Percentiles rank a stretch among this genome's conserved stretches.
Evolutionary conservation across 2,329 filamentous ascomycete genomes (phyloP).

Genomic region (Lachnum nothofagi): DNA sequence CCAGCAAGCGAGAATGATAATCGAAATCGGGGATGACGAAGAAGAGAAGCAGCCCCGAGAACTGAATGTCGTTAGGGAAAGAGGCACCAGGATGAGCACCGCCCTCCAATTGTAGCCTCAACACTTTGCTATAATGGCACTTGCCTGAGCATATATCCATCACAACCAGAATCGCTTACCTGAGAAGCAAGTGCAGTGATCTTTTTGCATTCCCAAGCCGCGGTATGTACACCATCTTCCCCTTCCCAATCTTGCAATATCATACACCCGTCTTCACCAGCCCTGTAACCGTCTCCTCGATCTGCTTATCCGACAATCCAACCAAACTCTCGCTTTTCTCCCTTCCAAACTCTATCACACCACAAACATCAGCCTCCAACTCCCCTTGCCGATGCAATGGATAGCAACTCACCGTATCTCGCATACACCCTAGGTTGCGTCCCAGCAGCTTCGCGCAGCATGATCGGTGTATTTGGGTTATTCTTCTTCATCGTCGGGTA

Average conservation of each 20-base stretch:
- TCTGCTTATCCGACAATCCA: slow-evolving; percentile 64
- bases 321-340: slow-evolving; percentile 61
- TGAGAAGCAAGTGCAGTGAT: too few species aligned
- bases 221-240: slow-evolving; percentile 17
- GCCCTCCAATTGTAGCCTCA: too few species aligned
- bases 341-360: slow-evolving; percentile 54
- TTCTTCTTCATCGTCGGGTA: slow-evolving; percentile 99
- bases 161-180: too few species aligned
- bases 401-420: slow-evolving; percentile 70
- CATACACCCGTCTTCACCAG: slow-evolving; percentile 47
- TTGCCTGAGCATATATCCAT: too few species aligned
- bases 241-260: not conserved
- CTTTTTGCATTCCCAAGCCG: not conserved
- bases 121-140: too few species aligned
- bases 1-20: too few species aligned
- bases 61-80: too few species aligned
- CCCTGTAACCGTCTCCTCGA: slow-evolving; percentile 61
- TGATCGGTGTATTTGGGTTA: slow-evolving; percentile 88
- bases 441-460: slow-evolving; percentile 86
- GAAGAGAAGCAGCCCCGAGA: too few species aligned
- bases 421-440: slow-evolving; percentile 83
- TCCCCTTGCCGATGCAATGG: not conserved
- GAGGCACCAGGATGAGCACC: too few species aligned
- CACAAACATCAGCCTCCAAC: slow-evolving; percentile 2
- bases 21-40: too few species aligned